Conservation (phyloP, 176 grass and related monocot species). For the Echinochloa phyllopogon region DNA sequence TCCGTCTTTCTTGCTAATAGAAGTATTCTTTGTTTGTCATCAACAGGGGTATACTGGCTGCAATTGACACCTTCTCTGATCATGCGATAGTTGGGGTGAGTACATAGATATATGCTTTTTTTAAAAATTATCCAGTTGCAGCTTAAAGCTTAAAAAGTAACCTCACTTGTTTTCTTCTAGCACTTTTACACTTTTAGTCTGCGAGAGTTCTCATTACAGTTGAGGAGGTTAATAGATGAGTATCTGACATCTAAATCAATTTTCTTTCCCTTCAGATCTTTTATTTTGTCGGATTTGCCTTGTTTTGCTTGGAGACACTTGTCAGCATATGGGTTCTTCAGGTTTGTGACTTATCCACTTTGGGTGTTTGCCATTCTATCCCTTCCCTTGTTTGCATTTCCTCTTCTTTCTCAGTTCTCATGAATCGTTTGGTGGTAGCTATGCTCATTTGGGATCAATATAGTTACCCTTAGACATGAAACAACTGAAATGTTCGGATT, state of each 20-base stretch:
- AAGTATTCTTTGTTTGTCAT: slow-evolving; percentile 32
- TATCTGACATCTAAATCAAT: slow-evolving; percentile 24
- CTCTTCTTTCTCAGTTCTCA: slow-evolving; percentile 14
- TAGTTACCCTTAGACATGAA: not conserved
- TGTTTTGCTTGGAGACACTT: slow-evolving; percentile 91
- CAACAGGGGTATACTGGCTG: slow-evolving; percentile 84
- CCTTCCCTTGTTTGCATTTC: not conserved
- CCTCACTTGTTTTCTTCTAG: not conserved
- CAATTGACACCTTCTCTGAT: slow-evolving; percentile 87
- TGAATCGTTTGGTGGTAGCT: not conserved
- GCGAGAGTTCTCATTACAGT: not conserved
- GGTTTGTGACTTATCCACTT: slow-evolving; percentile 50
- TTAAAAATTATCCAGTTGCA: not conserved
- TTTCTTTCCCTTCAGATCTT: slow-evolving; percentile 64
- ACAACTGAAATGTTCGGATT: slow-evolving; percentile 14
- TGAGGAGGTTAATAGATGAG: not conserved
- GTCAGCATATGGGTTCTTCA: slow-evolving; percentile 91
- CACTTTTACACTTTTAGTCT: not conserved
- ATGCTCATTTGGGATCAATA: slow-evolving; percentile 20
- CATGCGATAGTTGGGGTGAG: slow-evolving; percentile 77
- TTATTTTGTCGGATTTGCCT: slow-evolving; percentile 83
- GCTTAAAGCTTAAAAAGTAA: slow-evolving; percentile 23
- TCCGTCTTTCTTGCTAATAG: slow-evolving; percentile 25
- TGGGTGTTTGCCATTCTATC: not conserved
- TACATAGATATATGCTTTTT: slow-evolving; percentile 26